phyloP scores from a whole-genome alignment of 202 grass and related monocot genomes.

The Saccharum hybrid region DNA sequence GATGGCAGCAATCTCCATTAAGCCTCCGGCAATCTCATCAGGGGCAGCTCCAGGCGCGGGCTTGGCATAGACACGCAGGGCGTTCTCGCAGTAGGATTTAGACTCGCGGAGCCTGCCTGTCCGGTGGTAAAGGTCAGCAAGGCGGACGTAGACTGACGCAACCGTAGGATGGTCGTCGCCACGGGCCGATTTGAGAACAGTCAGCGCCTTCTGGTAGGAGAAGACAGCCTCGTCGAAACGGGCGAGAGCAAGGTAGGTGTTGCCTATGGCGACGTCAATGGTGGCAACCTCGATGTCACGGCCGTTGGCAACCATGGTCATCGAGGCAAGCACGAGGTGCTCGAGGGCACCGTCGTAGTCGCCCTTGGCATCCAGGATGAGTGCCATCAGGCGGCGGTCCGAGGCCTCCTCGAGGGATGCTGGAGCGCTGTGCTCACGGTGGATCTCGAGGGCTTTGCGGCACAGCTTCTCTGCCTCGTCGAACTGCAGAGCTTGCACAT shows the following conservation, averaged over 20 bases:
- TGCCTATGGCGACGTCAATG: constrained; percentile 81
- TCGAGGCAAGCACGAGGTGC: constrained; percentile 95
- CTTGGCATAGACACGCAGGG: constrained; percentile 74
- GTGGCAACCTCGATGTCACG: constrained; percentile 83
- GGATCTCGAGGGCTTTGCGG: constrained; percentile 81
- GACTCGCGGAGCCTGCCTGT: constrained; percentile 85
- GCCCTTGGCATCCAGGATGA: constrained; percentile 90
- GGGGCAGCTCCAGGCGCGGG: constrained; percentile 74
- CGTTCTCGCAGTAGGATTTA: constrained; percentile 93
- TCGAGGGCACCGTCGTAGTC: constrained; percentile 88
- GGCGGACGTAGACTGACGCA: constrained; percentile 84
- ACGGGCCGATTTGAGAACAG: constrained; percentile 78
- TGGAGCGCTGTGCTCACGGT: constrained; percentile 86
- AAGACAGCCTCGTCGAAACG: constrained; percentile 97
- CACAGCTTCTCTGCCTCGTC: constrained; percentile 96
- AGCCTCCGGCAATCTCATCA: constrained; percentile 82
- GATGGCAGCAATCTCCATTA: constrained; percentile 96
- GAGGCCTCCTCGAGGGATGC: constrained; percentile 93
- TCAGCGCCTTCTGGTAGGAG: constrained; percentile 96
- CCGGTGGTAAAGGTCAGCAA: constrained; percentile 84
- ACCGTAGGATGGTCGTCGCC: constrained; percentile 81
- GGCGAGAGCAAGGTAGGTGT: constrained; percentile 85
- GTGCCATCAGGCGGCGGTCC: constrained; percentile 88
- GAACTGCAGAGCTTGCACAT: constrained; percentile 92
- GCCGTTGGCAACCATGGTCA: constrained; percentile 90